Evolutionary conservation across 768 basidiomycete genomes (phyloP), one percentile per base, ranked within the genome.

Genomic region (Daedaleopsis nitida): DNA sequence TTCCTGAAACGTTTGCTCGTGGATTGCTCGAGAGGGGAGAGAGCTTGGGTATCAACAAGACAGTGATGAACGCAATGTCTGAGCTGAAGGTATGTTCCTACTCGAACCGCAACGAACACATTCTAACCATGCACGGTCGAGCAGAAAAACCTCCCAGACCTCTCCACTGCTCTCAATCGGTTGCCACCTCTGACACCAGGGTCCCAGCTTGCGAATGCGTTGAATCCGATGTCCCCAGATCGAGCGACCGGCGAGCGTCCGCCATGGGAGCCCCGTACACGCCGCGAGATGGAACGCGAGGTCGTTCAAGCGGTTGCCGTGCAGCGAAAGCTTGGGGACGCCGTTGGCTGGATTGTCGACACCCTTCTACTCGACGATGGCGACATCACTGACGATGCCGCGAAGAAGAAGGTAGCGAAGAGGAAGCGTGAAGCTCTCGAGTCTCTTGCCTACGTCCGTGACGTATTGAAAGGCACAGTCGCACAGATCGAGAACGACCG

Each of bases 111-210:
- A 34, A 37, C 35, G 39, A 44, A 64, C 65, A 24, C 55, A 63
- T 52, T 58, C 42, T 13, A 57, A 27, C 50, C 17, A 62, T 16
- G 27, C 5, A 54, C 3, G 14, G 8, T 3, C 7, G 8, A 14
- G 27, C 63, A 94, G 92, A 87, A 86, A 57, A 96, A 93, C 72
- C 83, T 96, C 13, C 93, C 94, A 2, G 94, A 96, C 65, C 69
- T 95, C n/a, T 79, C 88, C 12, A 82, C 83, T 10, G 85, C 86
- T 13, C 78, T 94, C 13, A 81, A 83, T 38, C 85, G 85, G 21
- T 76, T 88, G 6, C 81, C 27, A 3, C 27, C 86, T 2, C 80
- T 79, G 6, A 65, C 76, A 7, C 73, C 74, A 16, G 27, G 27
- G 27, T 32, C 27, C 27, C 69, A 68, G n/a, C 63, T 74, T 2